Evolutionary conservation across 495 filamentous ascomycete species (phyloP).

Genomic region (Penicillium manginii): DNA sequence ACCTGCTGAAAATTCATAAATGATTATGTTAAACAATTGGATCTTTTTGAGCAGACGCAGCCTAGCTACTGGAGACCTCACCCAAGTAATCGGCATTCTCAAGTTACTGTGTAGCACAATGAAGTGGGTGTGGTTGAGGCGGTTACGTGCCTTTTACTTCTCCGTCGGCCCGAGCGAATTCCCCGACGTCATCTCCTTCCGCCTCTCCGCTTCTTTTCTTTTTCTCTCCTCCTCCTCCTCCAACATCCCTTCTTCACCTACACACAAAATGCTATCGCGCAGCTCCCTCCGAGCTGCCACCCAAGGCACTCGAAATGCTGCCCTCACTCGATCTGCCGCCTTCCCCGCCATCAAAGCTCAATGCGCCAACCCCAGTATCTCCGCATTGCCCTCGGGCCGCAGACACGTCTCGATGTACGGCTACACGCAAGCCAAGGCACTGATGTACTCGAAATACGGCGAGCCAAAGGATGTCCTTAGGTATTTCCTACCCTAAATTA

Average conservation of each 20-base stretch:
- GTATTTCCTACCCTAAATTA: constrained; percentile 48
- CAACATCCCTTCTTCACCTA: not conserved
- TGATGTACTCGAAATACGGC: constrained; percentile 84
- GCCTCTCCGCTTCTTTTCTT: constrained; percentile 2
- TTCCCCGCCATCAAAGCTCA: constrained; percentile 31
- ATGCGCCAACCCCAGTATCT: constrained; percentile 11
- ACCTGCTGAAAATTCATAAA: too few relatives aligned
- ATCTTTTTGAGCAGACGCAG: too few relatives aligned
- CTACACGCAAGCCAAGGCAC: constrained; percentile 93
- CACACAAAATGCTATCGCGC: constrained; percentile 39
- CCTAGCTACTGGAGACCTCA: too few relatives aligned
- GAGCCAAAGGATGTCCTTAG: constrained; percentile 80
- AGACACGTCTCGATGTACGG: constrained; percentile 77
- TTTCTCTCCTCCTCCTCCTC: constrained; percentile 1
- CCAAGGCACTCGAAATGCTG: not conserved
- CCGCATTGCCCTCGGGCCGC: constrained; percentile 18
- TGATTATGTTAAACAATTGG: too few relatives aligned
- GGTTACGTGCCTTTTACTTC: too few relatives aligned
- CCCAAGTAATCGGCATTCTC: too few relatives aligned
- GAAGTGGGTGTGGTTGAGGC: too few relatives aligned
- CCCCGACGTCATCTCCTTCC: constrained; percentile 30
- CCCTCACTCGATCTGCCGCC: too few relatives aligned
- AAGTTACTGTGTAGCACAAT: too few relatives aligned
- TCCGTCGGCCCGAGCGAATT: constrained; percentile 31
- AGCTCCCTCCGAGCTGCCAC: constrained; percentile 29